phyloP scores from a whole-genome alignment of 768 basidiomycete species.

The Boletus insuetus region DNA sequence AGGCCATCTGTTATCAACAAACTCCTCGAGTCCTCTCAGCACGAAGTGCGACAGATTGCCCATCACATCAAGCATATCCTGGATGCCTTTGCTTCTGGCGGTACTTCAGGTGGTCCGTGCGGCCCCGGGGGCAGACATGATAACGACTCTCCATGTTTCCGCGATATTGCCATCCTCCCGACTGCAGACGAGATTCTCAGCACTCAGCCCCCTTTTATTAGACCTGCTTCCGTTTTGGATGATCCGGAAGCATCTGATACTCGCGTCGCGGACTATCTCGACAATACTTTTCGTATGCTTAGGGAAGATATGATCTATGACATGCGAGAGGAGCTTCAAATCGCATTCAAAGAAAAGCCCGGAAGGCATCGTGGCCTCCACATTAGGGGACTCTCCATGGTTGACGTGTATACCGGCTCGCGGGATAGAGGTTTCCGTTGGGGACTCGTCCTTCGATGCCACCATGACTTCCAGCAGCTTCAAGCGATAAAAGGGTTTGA shows the following conservation, averaged over 20 bases:
- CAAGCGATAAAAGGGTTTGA: conserved; percentile 23
- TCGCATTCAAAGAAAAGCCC: conserved; percentile 40
- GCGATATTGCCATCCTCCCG: conserved; percentile 59
- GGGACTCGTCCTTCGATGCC: conserved; percentile 41
- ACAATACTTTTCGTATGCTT: conserved; percentile 64
- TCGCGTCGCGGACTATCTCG: conserved; percentile 50
- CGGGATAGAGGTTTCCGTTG: conserved; percentile 34
- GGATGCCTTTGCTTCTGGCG: conserved; percentile 25
- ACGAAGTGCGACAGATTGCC: conserved; percentile 31
- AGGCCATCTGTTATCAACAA: conserved; percentile 27
- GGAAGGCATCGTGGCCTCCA: conserved; percentile 39
- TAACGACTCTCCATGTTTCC: conserved; percentile 63
- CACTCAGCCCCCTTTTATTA: conserved; percentile 48
- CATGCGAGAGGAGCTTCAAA: conserved; percentile 55
- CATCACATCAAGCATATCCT: conserved; percentile 44
- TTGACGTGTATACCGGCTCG: conserved; percentile 38
- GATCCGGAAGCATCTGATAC: conserved; percentile 38
- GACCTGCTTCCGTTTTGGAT: conserved; percentile 43
- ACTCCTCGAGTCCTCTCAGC: conserved; percentile 26
- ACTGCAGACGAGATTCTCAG: conserved; percentile 59
- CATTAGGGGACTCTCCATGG: conserved; percentile 37
- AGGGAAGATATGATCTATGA: conserved; percentile 65
- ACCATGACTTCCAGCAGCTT: conserved; percentile 37
- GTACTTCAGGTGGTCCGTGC: conserved; percentile 12
- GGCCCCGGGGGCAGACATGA: conserved; percentile 68